Percentiles rank a stretch among this genome's conserved stretches.
Conservation (phyloP, 2,329 filamentous ascomycete genomes). For the Trichoderma cornu-damae region DNA sequence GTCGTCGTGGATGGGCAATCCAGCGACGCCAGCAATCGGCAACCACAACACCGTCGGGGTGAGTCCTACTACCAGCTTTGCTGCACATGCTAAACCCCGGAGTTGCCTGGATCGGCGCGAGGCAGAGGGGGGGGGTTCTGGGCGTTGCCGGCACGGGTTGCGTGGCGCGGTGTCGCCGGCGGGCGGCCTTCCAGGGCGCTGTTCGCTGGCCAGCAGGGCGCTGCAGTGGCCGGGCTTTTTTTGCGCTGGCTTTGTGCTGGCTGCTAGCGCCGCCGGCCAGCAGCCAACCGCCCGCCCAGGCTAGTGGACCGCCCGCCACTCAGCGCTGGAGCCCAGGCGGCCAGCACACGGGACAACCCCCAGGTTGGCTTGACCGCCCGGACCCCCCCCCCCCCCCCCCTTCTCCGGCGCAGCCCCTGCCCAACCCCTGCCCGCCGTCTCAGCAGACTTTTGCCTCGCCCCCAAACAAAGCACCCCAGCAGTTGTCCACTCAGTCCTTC, state of each 20-base stretch:
- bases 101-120: too few species aligned
- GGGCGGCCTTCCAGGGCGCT: background rate
- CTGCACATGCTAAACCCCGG: conserved; percentile 6
- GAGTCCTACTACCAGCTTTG: conserved; percentile 3
- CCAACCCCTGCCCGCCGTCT: conserved; percentile 16
- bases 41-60: background rate
- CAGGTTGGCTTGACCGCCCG: conserved; percentile 20
- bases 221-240: conserved; percentile 8
- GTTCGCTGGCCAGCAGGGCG: background rate
- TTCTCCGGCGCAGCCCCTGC: conserved; percentile 16
- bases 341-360: conserved; percentile 17
- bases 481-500: conserved; percentile 18
- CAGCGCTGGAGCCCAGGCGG: conserved; percentile 12
- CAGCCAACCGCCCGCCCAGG: conserved; percentile 2
- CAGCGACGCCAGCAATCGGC: background rate
- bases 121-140: too few species aligned
- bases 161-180: conserved; percentile 15
- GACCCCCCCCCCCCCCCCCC: conserved; percentile 6
- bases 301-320: conserved; percentile 18
- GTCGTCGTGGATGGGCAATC: background rate
- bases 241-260: background rate
- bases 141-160: conserved; percentile 8
- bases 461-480: conserved; percentile 19
- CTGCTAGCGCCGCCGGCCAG: conserved; percentile 11
- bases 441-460: conserved; percentile 24